A percentile compares a stretch with the other conserved stretches of the same genome.
Conservation (phyloP, 2,329 filamentous ascomycete genomes). For the Calonectria fujianensis region DNA sequence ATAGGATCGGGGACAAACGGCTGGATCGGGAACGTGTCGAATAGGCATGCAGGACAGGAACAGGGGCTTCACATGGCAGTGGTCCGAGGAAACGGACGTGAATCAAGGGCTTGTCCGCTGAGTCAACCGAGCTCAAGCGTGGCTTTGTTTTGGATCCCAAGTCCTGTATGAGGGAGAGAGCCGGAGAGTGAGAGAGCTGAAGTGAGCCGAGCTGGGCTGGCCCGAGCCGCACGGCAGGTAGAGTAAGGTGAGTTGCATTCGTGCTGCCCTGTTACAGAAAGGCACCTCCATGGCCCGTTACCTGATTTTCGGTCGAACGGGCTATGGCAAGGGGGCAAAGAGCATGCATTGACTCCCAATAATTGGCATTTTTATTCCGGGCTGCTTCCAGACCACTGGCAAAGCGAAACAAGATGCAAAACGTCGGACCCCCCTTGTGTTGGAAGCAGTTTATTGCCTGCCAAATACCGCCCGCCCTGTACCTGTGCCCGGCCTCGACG, state of each 20-base stretch:
- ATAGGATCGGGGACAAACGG: constrained; percentile 25
- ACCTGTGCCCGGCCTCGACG: constrained; percentile 10
- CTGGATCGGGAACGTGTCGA: constrained; percentile 27
- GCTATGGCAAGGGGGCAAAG: too few relatives aligned
- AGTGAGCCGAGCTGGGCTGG: not conserved
- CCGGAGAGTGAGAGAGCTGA: not conserved
- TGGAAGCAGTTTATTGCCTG: not conserved
- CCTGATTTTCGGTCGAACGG: not conserved
- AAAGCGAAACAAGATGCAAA: constrained; percentile 12
- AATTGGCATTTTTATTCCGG: not conserved
- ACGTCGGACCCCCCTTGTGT: not conserved
- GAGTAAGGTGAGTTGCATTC: not conserved
- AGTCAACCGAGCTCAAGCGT: constrained; percentile 3
- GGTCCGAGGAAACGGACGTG: constrained; percentile 23
- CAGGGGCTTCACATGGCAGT: constrained; percentile 34
- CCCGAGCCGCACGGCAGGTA: constrained; percentile 1
- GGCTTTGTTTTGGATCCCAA: constrained; percentile 5
- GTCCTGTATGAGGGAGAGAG: not conserved
- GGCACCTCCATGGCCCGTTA: too few relatives aligned
- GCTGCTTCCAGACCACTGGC: not conserved
- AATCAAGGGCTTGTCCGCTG: constrained; percentile 12
- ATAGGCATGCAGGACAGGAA: not conserved
- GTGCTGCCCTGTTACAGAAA: not conserved
- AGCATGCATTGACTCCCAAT: not conserved
- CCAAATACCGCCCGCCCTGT: constrained; percentile 1